Evolutionary conservation across 495 filamentous ascomycete genomes (phyloP), one percentile per base, ranked within the genome.

Genomic region (Ascodesmis nigricans): DNA sequence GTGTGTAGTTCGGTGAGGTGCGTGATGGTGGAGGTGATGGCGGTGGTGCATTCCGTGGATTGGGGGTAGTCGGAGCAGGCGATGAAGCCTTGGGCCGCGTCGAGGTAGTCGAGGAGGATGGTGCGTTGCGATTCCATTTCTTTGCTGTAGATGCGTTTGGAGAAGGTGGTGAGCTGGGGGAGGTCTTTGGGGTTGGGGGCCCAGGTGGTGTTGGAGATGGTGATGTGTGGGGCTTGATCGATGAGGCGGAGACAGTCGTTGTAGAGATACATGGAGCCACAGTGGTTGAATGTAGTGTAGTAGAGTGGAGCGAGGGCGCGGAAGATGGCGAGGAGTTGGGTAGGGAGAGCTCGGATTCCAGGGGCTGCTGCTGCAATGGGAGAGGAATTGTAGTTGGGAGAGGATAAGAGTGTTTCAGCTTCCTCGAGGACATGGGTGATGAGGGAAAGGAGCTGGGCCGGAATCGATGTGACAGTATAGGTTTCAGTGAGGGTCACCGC

Each of bases 71-170:
- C 56, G 1, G 67, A 74, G 44, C 69, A 74, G 37, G 65, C 59
- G 8, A 53, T 53, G 46, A 78, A 76, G 5, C 71, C 69, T 46
- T 71, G 66, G 15, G 66, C 66, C 45, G 73, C 75, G 39, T 84
- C 81, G 1, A 99, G 70, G 0, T 87, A 60, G 53, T 99, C 90
- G 11, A 67, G 64, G 8, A 95, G 56, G 31, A 93, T 67, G 0
- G 72, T 83, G 41, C 81, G 69, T 44, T 95, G 81, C 1, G 70
- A 66, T 31, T 73, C 69, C 68, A 97, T 78, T 54, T 93, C 87
- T 38, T 73, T 76, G 38, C 69, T 66, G 50, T 95, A 97, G 2
- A 76, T 72, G 11, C 80, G 65, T 54, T 75, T 80, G 25, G 74
- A 83, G 45, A 91, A 90, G 24, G 58, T 66, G 40, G 76, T 71